Percentiles rank a stretch among this genome's conserved stretches.
Evolutionary conservation across 148 eudicot genomes (phyloP).

Genomic region (Fagopyrum tataricum): DNA sequence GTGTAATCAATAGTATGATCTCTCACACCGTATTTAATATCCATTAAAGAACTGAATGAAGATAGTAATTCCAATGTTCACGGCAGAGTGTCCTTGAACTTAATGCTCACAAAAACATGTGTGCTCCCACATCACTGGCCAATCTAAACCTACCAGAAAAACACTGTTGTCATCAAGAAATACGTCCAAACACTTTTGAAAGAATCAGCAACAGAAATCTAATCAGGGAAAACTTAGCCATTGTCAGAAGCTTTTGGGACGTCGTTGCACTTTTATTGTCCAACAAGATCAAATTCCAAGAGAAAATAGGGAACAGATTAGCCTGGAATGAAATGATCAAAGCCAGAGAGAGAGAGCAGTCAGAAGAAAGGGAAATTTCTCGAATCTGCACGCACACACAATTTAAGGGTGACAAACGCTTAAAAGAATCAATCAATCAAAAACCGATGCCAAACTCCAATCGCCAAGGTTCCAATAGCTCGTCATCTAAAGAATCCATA

Average conservation of each 20-base stretch:
- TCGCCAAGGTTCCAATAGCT: not conserved
- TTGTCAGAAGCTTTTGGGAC: not conserved
- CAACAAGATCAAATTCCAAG: not conserved
- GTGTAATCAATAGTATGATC: no score
- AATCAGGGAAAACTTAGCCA: not conserved
- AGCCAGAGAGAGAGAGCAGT: not conserved
- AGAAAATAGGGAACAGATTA: not conserved
- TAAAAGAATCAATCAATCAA: not conserved
- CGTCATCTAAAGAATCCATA: not conserved
- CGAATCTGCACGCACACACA: not conserved
- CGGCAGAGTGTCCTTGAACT: no score
- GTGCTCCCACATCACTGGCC: no score
- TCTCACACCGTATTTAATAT: no score
- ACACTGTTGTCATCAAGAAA: not conserved
- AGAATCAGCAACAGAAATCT: not conserved
- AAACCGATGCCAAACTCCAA: not conserved
- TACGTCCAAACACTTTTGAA: not conserved
- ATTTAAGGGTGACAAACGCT: not conserved
- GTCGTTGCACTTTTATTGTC: not conserved
- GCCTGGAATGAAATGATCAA: not conserved
- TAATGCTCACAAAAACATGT: no score
- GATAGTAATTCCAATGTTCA: no score
- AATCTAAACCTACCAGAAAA: no score
- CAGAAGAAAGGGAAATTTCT: not conserved
- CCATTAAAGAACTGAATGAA: no score